These are phyloP conservation scores for Cynara cardunculus DNA, from an alignment of 129 eudicot genomes.

Conservation along the genomic window DNA sequence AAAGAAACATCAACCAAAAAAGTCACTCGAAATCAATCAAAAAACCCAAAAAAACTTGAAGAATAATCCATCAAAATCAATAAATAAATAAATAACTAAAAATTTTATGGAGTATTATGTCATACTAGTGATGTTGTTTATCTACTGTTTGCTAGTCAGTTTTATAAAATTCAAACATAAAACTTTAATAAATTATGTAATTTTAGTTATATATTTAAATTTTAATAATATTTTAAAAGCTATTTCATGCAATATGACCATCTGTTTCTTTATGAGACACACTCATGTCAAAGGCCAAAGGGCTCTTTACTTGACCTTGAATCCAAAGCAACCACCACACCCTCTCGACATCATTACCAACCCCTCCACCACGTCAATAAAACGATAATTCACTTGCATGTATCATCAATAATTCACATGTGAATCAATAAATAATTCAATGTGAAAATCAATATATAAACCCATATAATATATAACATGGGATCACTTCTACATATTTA, in stretches of 20 bases:
- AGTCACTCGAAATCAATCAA: no score
- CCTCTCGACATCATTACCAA: not conserved
- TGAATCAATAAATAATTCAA: not conserved
- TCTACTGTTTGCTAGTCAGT: no score
- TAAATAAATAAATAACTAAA: no score
- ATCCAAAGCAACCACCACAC: constrained; percentile 19
- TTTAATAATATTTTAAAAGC: not conserved
- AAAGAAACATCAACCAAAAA: no score
- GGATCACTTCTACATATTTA: no score
- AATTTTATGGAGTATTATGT: no score
- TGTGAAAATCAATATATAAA: not conserved
- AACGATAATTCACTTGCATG: no score
- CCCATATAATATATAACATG: no score
- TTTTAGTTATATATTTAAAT: not conserved
- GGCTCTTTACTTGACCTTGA: constrained; percentile 17
- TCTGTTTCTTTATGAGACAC: constrained; percentile 12
- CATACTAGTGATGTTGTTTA: no score
- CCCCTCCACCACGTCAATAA: not conserved
- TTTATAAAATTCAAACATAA: no score
- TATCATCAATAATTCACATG: not conserved
- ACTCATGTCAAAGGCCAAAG: constrained; percentile 16
- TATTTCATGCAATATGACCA: not conserved
- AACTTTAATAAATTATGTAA: not conserved
- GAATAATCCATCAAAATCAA: no score
- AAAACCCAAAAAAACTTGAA: no score